These are phyloP conservation scores for Yamadazyma atmosphaerica DNA, from an alignment of 1,139 yeast species.

Conservation along the genomic window DNA sequence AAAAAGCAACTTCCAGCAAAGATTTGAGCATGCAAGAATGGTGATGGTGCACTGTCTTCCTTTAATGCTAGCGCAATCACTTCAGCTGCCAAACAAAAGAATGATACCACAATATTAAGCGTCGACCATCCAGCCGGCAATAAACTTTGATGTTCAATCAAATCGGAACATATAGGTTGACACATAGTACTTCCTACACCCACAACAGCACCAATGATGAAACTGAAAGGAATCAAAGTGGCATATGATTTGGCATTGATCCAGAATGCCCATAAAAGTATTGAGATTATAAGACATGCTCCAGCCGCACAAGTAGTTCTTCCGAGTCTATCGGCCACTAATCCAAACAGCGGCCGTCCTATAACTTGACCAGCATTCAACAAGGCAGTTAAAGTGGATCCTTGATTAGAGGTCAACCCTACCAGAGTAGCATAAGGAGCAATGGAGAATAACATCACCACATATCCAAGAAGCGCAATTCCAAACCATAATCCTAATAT, in stretches of 20 bases:
- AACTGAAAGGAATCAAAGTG: constrained; percentile 52
- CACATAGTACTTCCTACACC: constrained; percentile 70
- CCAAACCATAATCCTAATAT: constrained; percentile 57
- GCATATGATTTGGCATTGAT: constrained; percentile 52
- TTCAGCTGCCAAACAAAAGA: constrained; percentile 49
- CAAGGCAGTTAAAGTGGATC: constrained; percentile 59
- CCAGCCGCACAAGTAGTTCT: constrained; percentile 50
- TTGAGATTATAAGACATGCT: constrained; percentile 29
- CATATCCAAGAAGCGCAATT: constrained; percentile 55
- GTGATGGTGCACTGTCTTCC: constrained; percentile 29
- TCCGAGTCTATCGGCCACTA: constrained; percentile 57
- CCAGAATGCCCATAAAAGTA: constrained; percentile 53
- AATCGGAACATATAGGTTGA: constrained; percentile 60
- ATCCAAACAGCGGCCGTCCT: constrained; percentile 68
- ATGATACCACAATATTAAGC: constrained; percentile 48
- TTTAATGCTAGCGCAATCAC: constrained; percentile 49
- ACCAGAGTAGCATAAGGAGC: constrained; percentile 62
- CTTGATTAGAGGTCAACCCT: constrained; percentile 57
- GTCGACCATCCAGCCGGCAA: constrained; percentile 64
- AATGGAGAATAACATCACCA: constrained; percentile 59
- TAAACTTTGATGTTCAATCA: constrained; percentile 43
- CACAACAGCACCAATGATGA: constrained; percentile 52
- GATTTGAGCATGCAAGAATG: constrained; percentile 60
- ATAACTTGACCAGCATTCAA: constrained; percentile 63
- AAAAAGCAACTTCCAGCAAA: constrained; percentile 54